Evolutionary conservation across 306 rosid species (phyloP).

Genomic region (Alnus glutinosa): DNA sequence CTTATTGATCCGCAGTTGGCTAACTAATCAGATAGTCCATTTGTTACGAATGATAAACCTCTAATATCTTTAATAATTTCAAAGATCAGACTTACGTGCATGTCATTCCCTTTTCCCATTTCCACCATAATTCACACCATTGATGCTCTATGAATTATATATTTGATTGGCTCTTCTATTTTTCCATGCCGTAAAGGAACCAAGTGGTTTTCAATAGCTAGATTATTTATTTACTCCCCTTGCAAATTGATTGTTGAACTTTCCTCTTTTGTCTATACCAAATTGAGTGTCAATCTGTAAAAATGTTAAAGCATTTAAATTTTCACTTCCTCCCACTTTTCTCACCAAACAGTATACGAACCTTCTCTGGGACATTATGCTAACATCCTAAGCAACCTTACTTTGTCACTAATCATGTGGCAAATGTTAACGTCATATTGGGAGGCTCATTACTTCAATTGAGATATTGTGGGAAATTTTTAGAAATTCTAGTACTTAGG

Average conservation of each 20-base stretch:
- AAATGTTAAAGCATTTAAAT: background rate
- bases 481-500: background rate
- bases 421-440: background rate
- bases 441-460: too few relatives aligned
- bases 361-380: background rate
- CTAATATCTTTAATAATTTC: background rate
- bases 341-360: background rate
- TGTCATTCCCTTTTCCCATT: background rate
- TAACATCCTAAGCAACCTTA: background rate
- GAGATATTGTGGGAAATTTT: too few relatives aligned
- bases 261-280: background rate
- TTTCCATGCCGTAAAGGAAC: background rate
- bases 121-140: background rate
- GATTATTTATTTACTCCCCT: background rate
- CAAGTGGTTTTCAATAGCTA: background rate
- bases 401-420: background rate
- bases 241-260: background rate
- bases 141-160: background rate
- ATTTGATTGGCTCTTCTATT: background rate
- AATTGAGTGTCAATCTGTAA: background rate
- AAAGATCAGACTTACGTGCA: background rate
- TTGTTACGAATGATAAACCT: background rate
- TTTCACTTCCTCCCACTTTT: background rate
- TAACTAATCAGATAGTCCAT: background rate
- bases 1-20: slow-evolving; percentile 2